Evolutionary conservation across 805 yeast species (phyloP), one percentile per base, ranked within the genome.

Genomic region (Debaryomyces hansenii): DNA sequence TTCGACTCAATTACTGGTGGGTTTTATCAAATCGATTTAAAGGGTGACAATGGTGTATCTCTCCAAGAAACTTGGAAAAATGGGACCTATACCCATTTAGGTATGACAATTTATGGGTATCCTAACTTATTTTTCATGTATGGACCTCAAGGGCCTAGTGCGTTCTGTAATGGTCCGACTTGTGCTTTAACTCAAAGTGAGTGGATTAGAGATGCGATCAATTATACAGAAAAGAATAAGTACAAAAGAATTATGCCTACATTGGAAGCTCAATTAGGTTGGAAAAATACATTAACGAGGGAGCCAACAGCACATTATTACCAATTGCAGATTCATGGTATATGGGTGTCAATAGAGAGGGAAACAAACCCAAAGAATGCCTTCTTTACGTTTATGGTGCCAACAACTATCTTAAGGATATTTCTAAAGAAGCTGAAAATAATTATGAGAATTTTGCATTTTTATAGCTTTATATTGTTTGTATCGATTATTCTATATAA

Each of bases 71-170:
- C 50, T 20, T 59, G 65, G 65, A 51, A 53, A 28, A 40, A 49
- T 33, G 61, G 56, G 16, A 52, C 60, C 7, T 36, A 41, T 33
- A 55, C 27, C 63, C 58, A 56, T 42, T 50, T 63, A 20, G 66
- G 67, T 7, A 33, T 57, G 27, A 31, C 60, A 3, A 44, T 55
- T 31, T 24, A 43, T 27, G 63, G 59, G 8, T 61, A 49, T 24
- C 66, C 68, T 18, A 64, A 63, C 48, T 42, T 63, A 57, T 63
- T 57, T 44, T 57, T 50, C 46, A 41, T 58, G n/a, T 64, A 63
- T 44, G 68, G 69, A 9, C 67, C 67, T 8, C 64, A 60, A 31
- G 63, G 57, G 4, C 67, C 69, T 11, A 62, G 65, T 27, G 57
- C 62, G 4, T 59, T 63, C 45, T 46, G 52, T 20, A 63, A 63